A percentile compares a stretch with the other conserved stretches of the same genome.
Evolutionary conservation across 768 basidiomycete species (phyloP).

Genomic region (Pisolithus tinctorius): DNA sequence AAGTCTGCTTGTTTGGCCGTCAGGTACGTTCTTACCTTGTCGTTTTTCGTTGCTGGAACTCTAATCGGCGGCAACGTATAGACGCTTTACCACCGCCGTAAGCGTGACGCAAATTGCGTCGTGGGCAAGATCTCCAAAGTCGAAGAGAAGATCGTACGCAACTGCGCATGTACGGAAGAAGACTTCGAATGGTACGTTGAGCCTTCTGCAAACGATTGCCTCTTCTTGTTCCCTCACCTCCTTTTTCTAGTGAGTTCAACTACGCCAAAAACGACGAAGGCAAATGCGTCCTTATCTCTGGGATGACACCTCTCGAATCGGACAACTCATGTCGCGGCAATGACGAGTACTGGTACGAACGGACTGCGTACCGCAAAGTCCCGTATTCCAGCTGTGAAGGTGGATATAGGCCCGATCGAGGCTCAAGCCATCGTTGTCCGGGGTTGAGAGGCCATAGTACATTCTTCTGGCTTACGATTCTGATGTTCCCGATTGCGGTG

Average conservation of each 20-base stretch:
- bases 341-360: constrained; percentile 87
- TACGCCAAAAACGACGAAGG: constrained; percentile 60
- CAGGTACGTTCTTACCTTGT: constrained; percentile 43
- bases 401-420: constrained; percentile 73
- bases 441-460: constrained; percentile 66
- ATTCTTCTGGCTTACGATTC: constrained; percentile 79
- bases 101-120: constrained; percentile 72
- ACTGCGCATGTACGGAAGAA: constrained; percentile 62
- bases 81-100: constrained; percentile 89
- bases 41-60: constrained; percentile 1
- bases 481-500: constrained; percentile 70
- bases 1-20: constrained; percentile 87
- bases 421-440: constrained; percentile 70
- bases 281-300: constrained; percentile 72
- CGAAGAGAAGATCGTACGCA: constrained; percentile 46
- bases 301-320: constrained; percentile 51
- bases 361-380: constrained; percentile 87
- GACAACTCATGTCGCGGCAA: constrained; percentile 58
- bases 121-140: constrained; percentile 66
- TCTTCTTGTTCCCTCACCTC: not conserved
- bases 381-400: constrained; percentile 84
- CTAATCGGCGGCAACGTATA: constrained; percentile 21
- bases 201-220: not conserved
- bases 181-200: constrained; percentile 91
- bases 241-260: constrained; percentile 78